phyloP scores from a whole-genome alignment of 2,329 filamentous ascomycete species.

The Lachnum nothofagi region DNA sequence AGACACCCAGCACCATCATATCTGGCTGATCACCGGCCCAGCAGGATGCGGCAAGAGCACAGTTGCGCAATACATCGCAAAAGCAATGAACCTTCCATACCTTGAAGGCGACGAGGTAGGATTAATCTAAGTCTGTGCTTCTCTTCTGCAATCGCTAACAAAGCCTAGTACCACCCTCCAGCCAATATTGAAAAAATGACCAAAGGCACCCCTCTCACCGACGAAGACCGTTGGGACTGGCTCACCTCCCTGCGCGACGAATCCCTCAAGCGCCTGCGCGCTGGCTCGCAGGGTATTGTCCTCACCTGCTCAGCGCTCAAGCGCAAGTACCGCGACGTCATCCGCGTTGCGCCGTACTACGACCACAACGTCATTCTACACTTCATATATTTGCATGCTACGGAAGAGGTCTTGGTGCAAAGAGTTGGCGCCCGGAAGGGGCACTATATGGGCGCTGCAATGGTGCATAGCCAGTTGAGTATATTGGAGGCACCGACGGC shows the following conservation, averaged over 20 bases:
- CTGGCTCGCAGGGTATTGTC: conserved; percentile 69
- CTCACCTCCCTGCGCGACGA: conserved; percentile 71
- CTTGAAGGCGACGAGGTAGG: conserved; percentile 74
- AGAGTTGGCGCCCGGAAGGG: conserved; percentile 70
- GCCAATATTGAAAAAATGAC: conserved; percentile 90
- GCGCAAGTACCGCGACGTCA: conserved; percentile 92
- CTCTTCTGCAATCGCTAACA: conserved; percentile 12
- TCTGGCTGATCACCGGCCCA: conserved; percentile 75
- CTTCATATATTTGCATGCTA: conserved; percentile 84
- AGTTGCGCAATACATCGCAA: conserved; percentile 61
- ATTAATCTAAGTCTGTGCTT: conserved; percentile 14
- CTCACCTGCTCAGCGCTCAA: conserved; percentile 95
- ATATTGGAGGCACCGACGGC: conserved; percentile 74
- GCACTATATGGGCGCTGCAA: conserved; percentile 93
- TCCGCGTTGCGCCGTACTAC: conserved; percentile 74
- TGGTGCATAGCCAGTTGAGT: conserved; percentile 90
- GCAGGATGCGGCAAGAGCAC: conserved; percentile 78
- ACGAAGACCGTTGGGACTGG: conserved; percentile 97
- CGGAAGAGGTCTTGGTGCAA: conserved; percentile 67
- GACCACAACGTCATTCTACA: conserved; percentile 71
- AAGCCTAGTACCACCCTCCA: conserved; percentile 61
- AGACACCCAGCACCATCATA: conserved; percentile 50
- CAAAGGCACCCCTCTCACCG: conserved; percentile 75
- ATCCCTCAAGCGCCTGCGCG: conserved; percentile 48
- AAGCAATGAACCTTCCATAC: conserved; percentile 60